Conservation (phyloP, 306 rosid genomes). For the Benincasa hispida region DNA sequence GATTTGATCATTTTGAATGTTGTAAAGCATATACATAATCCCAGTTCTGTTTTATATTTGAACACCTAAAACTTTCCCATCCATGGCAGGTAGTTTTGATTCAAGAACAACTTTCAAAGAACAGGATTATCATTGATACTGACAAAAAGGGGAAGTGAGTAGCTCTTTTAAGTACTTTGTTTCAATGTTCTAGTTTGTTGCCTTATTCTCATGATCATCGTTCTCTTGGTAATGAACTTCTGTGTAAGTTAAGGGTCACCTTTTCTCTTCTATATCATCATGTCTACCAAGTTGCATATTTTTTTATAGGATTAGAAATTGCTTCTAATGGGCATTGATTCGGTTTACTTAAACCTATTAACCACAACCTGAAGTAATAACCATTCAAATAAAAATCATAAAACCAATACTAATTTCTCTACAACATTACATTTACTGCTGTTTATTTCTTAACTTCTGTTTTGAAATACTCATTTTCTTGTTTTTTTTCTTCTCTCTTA, state of each 20-base stretch:
- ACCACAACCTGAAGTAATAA: background rate
- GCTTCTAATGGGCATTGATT: background rate
- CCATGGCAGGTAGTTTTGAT: slow-evolving; percentile 71
- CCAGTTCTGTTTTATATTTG: background rate
- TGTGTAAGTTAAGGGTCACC: background rate
- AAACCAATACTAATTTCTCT: background rate
- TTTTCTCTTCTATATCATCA: background rate
- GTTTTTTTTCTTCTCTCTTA: background rate
- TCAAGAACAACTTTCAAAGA: slow-evolving; percentile 91
- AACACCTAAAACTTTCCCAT: background rate
- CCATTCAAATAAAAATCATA: background rate
- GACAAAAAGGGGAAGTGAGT: slow-evolving; percentile 92
- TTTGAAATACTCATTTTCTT: background rate
- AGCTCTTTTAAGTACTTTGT: background rate
- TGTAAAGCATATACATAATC: background rate
- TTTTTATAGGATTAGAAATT: background rate
- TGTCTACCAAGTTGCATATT: background rate
- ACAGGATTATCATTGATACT: slow-evolving; percentile 73
- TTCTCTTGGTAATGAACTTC: background rate
- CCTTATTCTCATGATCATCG: slow-evolving; percentile 1
- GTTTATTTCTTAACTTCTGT: background rate
- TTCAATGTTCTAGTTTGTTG: background rate
- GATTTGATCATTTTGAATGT: background rate
- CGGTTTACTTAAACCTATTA: background rate
- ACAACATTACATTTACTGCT: background rate